Evolutionary conservation across 2,329 filamentous ascomycete species (phyloP).

Genomic region (Pyrenochaeta sp.): DNA sequence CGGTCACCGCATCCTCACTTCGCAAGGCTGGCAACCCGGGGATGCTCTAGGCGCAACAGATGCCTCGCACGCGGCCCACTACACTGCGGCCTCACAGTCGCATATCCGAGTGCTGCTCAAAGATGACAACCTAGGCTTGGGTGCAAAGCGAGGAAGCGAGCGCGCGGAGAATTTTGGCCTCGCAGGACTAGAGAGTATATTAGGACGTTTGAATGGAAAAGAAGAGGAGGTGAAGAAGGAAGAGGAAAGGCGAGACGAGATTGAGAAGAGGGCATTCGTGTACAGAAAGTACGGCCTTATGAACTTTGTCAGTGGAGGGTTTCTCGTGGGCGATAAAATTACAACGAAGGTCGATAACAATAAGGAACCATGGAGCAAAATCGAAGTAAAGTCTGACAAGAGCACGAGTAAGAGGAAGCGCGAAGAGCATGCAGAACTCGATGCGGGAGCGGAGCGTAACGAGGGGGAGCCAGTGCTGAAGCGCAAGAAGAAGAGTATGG

Average conservation of each 20-base stretch:
- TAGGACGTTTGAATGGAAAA: conserved; percentile 91
- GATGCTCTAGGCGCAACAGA: conserved; percentile 80
- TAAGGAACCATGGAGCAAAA: conserved; percentile 34
- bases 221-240: conserved; percentile 77
- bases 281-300: conserved; percentile 80
- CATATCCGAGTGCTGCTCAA: conserved; percentile 87
- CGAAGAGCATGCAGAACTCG: conserved; percentile 29
- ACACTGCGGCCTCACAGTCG: conserved; percentile 81
- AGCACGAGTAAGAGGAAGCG: conserved; percentile 46
- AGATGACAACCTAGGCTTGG: conserved; percentile 89
- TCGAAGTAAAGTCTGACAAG: conserved; percentile 52
- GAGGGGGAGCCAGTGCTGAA: conserved; percentile 44
- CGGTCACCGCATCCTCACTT: conserved; percentile 86
- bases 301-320: conserved; percentile 87
- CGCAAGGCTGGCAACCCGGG: conserved; percentile 91
- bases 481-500: conserved; percentile 49
- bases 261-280: conserved; percentile 77
- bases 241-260: conserved; percentile 71
- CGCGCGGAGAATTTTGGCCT: conserved; percentile 79
- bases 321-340: conserved; percentile 68
- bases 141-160: conserved; percentile 78
- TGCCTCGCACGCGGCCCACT: conserved; percentile 76
- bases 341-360: conserved; percentile 57
- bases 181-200: conserved; percentile 83
- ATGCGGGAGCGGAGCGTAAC: conserved; percentile 43